These are phyloP conservation scores for Dictyostelium gargantuum DNA, from an alignment of 208 protist genomes.

Conservation along the genomic window DNA sequence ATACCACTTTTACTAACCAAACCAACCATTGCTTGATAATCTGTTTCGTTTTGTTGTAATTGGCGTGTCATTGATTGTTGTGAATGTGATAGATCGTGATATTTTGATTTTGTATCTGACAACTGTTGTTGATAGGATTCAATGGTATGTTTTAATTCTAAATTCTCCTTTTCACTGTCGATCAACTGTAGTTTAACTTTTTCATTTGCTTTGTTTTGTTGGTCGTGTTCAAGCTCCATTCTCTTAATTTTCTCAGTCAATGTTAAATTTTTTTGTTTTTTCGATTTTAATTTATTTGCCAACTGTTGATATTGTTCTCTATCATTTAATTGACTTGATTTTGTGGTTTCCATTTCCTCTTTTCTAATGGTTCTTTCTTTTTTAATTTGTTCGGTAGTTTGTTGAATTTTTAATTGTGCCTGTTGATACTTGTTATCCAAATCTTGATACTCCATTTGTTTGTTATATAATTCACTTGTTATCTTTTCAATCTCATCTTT, in stretches of 20 bases:
- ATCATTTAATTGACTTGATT: background rate
- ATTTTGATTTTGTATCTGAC: background rate
- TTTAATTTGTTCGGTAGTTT: background rate
- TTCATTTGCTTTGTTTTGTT: background rate
- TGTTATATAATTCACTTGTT: background rate
- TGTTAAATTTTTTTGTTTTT: background rate
- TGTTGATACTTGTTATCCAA: background rate
- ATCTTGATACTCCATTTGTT: background rate
- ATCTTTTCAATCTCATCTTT: conserved; percentile 19
- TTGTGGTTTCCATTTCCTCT: background rate
- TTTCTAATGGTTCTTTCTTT: background rate
- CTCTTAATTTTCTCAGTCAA: background rate
- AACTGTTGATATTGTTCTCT: background rate
- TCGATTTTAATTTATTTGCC: background rate
- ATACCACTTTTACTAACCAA: background rate
- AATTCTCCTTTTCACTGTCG: background rate
- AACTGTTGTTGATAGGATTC: background rate
- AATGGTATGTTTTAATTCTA: background rate
- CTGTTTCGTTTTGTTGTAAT: background rate
- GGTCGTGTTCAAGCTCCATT: background rate
- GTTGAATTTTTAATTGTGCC: background rate
- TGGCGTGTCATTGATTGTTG: conserved; percentile 1
- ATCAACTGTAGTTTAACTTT: background rate
- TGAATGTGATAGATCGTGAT: background rate
- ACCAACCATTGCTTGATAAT: background rate